Conservation (phyloP, 176 grass and related monocot genomes). For the Oryza glumipatula region DNA sequence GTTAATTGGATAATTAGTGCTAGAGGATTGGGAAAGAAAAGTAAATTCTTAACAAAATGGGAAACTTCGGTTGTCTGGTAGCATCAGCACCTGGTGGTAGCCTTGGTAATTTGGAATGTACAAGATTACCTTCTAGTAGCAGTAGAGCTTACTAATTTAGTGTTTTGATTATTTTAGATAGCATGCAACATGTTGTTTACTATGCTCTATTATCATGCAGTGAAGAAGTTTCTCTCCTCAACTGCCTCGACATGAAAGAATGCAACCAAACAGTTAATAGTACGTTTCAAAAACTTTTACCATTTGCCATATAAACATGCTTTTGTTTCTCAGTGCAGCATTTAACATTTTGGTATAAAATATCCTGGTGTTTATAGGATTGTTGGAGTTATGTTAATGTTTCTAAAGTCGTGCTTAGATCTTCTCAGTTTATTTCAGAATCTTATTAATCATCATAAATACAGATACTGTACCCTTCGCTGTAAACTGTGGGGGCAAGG, state of each 20-base stretch:
- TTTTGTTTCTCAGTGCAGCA: not conserved
- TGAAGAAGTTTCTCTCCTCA: conserved; percentile 25
- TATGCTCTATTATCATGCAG: conserved; percentile 36
- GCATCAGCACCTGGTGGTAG: not conserved
- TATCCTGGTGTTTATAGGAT: not conserved
- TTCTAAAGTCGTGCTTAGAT: conserved; percentile 2
- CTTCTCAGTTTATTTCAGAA: not conserved
- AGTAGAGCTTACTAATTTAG: not conserved
- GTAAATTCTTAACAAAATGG: not conserved
- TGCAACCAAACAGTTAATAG: conserved; percentile 34
- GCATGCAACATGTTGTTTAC: conserved; percentile 5
- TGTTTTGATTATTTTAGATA: conserved; percentile 14
- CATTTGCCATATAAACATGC: conserved; percentile 12
- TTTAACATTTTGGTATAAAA: conserved; percentile 5
- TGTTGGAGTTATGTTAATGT: not conserved
- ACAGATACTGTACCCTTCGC: conserved; percentile 20
- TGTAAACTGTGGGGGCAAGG: conserved; percentile 51
- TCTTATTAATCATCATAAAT: conserved; percentile 22
- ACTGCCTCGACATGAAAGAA: conserved; percentile 45
- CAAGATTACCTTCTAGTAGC: not conserved
- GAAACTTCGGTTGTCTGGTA: not conserved
- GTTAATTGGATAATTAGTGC: not conserved
- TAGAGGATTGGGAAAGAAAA: not conserved
- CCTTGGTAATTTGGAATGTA: not conserved
- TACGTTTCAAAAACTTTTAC: conserved; percentile 32